A percentile compares a stretch with the other conserved stretches of the same genome.
Evolutionary conservation across 768 basidiomycete species (phyloP).

Genomic region (Pleurotus pulmonarius): DNA sequence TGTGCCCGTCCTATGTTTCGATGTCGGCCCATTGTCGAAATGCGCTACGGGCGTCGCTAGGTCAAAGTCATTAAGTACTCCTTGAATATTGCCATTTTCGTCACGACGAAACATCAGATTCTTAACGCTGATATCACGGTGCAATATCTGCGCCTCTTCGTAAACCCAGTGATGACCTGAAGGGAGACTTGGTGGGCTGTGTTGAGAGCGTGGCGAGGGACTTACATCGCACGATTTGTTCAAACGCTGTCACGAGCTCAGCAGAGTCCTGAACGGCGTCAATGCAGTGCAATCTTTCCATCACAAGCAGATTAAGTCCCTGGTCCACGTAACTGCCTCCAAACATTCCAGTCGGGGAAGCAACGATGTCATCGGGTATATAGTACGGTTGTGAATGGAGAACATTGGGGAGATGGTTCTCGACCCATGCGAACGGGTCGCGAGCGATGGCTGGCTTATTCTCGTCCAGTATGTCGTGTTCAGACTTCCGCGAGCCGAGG

Average conservation of each 20-base stretch:
- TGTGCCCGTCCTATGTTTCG: neutral
- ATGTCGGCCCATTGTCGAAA: neutral
- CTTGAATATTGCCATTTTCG: neutral
- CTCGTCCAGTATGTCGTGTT: neutral
- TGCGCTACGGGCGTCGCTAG: neutral
- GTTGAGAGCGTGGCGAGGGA: neutral
- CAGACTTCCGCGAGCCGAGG: neutral
- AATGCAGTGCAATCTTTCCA: neutral
- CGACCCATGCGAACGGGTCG: neutral
- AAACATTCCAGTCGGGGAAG: neutral
- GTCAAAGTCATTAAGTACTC: conserved; percentile 3
- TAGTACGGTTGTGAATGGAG: neutral
- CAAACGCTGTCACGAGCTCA: neutral
- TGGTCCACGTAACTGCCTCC: neutral
- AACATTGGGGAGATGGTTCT: neutral
- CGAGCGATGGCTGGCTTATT: neutral
- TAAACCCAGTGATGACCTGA: neutral
- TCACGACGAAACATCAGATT: neutral
- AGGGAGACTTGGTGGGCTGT: too few species aligned
- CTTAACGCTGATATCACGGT: neutral
- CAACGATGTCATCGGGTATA: neutral
- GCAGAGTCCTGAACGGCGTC: neutral
- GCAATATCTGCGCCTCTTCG: neutral
- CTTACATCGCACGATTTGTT: conserved; percentile 1
- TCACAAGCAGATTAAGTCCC: neutral